A percentile compares a stretch with the other conserved stretches of the same genome.
These are phyloP conservation scores for Pythium sukuiense DNA, from an alignment of 352 stramenopile genomes.

Conservation along the genomic window DNA sequence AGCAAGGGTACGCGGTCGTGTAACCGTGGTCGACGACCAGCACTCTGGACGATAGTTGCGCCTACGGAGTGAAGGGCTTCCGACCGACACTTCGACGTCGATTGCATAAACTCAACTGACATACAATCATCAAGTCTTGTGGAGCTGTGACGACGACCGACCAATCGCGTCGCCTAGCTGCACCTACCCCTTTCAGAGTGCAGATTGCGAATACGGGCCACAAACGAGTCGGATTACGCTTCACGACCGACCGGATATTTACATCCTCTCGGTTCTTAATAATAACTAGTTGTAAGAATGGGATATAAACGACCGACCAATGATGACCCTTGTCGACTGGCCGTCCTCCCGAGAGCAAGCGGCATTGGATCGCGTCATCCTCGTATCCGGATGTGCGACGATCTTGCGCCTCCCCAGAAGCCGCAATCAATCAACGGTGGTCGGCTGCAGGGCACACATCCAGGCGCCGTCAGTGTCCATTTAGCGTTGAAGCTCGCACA, in stretches of 20 bases:
- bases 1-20: neutral
- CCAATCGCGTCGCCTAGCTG: neutral
- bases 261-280: neutral
- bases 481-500: conserved; percentile 10
- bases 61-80: neutral
- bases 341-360: neutral
- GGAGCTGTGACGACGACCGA: conserved; percentile 1
- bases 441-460: neutral
- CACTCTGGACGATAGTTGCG: neutral
- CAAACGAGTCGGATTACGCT: conserved; percentile 6
- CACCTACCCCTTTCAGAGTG: neutral
- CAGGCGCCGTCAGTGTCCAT: conserved; percentile 11
- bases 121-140: conserved; percentile 1
- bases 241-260: conserved; percentile 5
- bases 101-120: conserved; percentile 14
- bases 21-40: neutral
- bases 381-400: neutral
- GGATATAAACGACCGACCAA: neutral
- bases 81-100: conserved; percentile 5
- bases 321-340: neutral
- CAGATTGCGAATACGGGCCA: neutral
- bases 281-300: neutral
- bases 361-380: conserved; percentile 1
- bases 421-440: conserved; percentile 4
- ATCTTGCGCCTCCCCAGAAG: neutral